Conservation (phyloP, 148 eudicot species). For the Diospyros kaki region DNA sequence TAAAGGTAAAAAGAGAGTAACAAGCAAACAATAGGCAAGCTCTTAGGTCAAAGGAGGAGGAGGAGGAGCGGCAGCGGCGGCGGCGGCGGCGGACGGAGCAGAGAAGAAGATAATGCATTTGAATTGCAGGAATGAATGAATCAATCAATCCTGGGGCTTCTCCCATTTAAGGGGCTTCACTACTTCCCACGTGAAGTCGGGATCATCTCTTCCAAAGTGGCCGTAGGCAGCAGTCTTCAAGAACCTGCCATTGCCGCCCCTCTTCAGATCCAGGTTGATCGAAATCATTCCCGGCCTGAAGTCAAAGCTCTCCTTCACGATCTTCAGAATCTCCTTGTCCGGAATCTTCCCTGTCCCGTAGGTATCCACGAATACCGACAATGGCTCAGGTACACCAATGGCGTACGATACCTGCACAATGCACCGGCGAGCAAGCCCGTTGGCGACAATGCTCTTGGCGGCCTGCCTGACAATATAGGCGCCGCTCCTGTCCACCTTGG, state of each 20-base stretch:
- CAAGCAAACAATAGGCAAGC: too few relatives aligned
- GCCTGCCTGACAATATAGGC: conserved; percentile 10
- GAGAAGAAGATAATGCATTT: too few relatives aligned
- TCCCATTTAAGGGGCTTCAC: not conserved
- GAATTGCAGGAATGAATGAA: too few relatives aligned
- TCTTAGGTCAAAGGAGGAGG: too few relatives aligned
- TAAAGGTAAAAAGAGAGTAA: too few relatives aligned
- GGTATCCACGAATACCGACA: not conserved
- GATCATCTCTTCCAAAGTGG: not conserved
- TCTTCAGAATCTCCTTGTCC: conserved; percentile 10
- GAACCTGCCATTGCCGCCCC: not conserved
- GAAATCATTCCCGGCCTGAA: not conserved
- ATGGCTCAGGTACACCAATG: conserved; percentile 10
- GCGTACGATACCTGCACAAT: conserved; percentile 11
- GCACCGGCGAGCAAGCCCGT: conserved; percentile 8
- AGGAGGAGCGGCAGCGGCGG: too few relatives aligned
- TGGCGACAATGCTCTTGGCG: conserved; percentile 6
- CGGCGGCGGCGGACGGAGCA: too few relatives aligned
- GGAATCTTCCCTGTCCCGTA: conserved; percentile 5
- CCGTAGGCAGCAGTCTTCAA: not conserved
- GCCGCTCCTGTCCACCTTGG: conserved; percentile 3
- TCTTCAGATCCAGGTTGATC: not conserved
- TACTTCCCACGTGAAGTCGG: not conserved
- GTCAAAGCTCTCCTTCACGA: conserved; percentile 7
- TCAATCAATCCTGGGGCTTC: not conserved